phyloP scores from a whole-genome alignment of 768 basidiomycete genomes.

The Termitomyces sp. region DNA sequence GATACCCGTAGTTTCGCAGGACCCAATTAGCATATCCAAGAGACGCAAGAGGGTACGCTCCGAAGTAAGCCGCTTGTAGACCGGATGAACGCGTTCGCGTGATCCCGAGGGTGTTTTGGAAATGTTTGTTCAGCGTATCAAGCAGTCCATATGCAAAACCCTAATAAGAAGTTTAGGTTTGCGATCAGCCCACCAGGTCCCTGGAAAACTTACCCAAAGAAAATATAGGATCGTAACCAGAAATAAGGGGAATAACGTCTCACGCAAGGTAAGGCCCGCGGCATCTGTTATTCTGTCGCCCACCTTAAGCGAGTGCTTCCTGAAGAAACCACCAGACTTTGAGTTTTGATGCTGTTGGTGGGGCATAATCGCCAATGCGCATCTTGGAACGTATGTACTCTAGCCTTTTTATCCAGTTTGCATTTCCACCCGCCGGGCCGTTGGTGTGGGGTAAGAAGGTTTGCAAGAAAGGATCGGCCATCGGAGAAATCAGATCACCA shows the following conservation, averaged over 20 bases:
- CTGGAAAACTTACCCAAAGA: conserved; percentile 24
- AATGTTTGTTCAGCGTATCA: conserved; percentile 32
- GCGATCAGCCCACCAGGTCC: background rate
- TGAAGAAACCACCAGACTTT: conserved; percentile 15
- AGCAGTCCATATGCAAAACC: conserved; percentile 32
- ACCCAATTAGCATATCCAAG: conserved; percentile 32
- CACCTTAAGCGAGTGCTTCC: conserved; percentile 27
- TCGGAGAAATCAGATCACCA: conserved; percentile 13
- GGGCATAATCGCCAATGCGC: conserved; percentile 3
- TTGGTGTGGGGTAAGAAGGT: background rate
- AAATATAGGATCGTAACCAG: conserved; percentile 33
- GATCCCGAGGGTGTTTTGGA: conserved; percentile 28
- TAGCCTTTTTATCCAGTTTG: conserved; percentile 2
- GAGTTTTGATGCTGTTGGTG: conserved; percentile 1
- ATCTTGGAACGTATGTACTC: background rate
- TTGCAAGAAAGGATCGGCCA: background rate
- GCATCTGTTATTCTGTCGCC: conserved; percentile 30
- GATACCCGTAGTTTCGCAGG: conserved; percentile 28
- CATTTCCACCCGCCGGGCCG: conserved; percentile 9
- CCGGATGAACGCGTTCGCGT: conserved; percentile 32
- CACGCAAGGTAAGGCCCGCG: conserved; percentile 25
- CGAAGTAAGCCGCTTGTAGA: conserved; percentile 32
- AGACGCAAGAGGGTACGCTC: conserved; percentile 31
- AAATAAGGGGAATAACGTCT: conserved; percentile 29
- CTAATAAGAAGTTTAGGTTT: conserved; percentile 11